Base-by-base conservation (phyloP, 805 yeast genomes). In the Candida maesae region DNA sequence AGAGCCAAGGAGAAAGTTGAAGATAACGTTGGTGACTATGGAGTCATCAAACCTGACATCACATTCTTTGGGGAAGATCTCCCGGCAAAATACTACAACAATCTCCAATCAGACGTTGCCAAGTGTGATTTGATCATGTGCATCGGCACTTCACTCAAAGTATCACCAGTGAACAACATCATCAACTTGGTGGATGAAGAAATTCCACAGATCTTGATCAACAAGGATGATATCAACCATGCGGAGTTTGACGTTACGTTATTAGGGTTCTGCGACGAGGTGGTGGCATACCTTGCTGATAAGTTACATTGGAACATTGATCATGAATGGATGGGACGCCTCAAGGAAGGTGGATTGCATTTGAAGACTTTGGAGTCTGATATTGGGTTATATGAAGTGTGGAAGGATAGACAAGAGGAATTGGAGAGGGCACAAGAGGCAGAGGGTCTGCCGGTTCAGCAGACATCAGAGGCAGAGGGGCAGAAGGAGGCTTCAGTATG, bases 31-130 rank as follows among this genome's bases (percentile, higher is more conserved):
- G 74, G 76, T 51, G 73, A 84, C 8, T 78, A 63, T 57, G 96
- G 96, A 13, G 91, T 88, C 3, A 72, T 86, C 74, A 89, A 90
- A 59, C 97, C 97, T 0, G 95, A 89, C 58, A 89, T 89, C 46
- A 88, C 95, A 0, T 89, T 89, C 56, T 89, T 89, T 52, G 95
- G 95, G 13, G 96, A 89, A 60, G 77, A 80, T 13, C 67, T 89
- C 43, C 96, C 96, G 1, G 68, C 69, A 12, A 62, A 70, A 35
- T 89, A 82, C 56, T 90, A 87, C 51, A 71, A 73, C 34, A 59
- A 67, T 23, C 73, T 81, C 21, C 66, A 68, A 31, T 70, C 72
- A 32, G 96, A 90, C 57, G 68, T 81, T 6, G 52, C 63, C 15
- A 67, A 74, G 31, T 86, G 95, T 62, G 97, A 90, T 61, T 66